Conservation (phyloP, 1,284 basidiomycete species). For the Inonotus obliquus region DNA sequence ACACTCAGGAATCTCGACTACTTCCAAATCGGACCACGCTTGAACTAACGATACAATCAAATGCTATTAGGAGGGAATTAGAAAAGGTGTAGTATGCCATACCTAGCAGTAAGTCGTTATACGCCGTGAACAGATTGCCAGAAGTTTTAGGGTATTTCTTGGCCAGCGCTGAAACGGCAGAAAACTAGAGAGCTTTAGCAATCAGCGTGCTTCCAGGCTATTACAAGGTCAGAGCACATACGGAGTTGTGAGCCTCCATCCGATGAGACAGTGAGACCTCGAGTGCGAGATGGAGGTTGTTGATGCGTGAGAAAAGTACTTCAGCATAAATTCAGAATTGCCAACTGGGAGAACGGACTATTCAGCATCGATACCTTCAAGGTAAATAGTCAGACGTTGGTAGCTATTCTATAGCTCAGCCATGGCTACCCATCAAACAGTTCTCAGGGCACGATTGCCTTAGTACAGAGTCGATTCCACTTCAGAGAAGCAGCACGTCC, state of each 20-base stretch:
- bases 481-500: no score
- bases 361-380: no score
- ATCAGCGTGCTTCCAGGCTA: not conserved
- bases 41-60: slow-evolving; percentile 44
- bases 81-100: slow-evolving; percentile 4
- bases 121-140: slow-evolving; percentile 52
- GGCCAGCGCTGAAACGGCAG: slow-evolving; percentile 30
- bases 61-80: not conserved
- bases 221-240: not conserved
- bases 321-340: no score
- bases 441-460: no score
- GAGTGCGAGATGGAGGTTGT: no score
- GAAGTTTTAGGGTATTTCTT: slow-evolving; percentile 49
- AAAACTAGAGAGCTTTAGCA: slow-evolving; percentile 12
- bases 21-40: slow-evolving; percentile 59
- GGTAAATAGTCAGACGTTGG: no score
- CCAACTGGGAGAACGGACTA: no score
- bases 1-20: slow-evolving; percentile 55
- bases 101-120: slow-evolving; percentile 58
- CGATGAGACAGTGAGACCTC: not conserved
- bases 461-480: no score
- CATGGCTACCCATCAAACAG: no score
- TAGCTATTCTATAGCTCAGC: no score
- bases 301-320: no score
- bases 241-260: not conserved